A percentile compares a stretch with the other conserved stretches of the same genome.
Conservation (phyloP, 1,284 basidiomycete species). For the Trichosporon faecale region DNA sequence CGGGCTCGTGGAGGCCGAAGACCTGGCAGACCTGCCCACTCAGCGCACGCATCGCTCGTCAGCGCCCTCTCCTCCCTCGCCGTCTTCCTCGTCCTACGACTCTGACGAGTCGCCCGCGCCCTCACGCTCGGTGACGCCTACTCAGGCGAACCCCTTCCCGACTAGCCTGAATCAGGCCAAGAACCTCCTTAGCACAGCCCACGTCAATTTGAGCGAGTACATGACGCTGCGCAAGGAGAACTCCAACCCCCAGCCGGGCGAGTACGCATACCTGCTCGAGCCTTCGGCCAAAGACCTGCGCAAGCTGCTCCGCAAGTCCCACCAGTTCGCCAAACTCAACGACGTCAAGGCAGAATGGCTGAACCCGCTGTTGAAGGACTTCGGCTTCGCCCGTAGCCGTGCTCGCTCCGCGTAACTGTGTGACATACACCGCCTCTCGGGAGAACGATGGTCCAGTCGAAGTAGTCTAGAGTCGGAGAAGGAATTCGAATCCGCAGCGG, state of each 20-base stretch:
- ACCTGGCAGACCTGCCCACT: slow-evolving; percentile 20
- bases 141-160: slow-evolving; percentile 29
- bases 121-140: slow-evolving; percentile 17
- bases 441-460: neutral
- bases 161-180: slow-evolving; percentile 34
- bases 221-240: slow-evolving; percentile 30
- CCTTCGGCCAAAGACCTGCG: slow-evolving; percentile 27
- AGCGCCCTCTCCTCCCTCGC: neutral
- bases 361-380: slow-evolving; percentile 42
- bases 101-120: slow-evolving; percentile 8
- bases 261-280: slow-evolving; percentile 31
- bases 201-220: slow-evolving; percentile 46
- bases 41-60: neutral
- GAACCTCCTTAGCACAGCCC: slow-evolving; percentile 35
- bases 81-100: neutral
- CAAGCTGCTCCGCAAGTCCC: slow-evolving; percentile 25
- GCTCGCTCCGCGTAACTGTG: neutral
- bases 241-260: neutral
- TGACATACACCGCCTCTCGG: neutral
- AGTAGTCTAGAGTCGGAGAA: too few relatives aligned
- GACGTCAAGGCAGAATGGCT: slow-evolving; percentile 41
- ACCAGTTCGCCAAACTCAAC: slow-evolving; percentile 26
- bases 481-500: neutral
- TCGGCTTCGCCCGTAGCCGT: slow-evolving; percentile 25
- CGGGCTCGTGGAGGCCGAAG: slow-evolving; percentile 29